Base-by-base conservation (phyloP, 1,139 yeast species). In the Magnusiomyces tetraspermus region DNA sequence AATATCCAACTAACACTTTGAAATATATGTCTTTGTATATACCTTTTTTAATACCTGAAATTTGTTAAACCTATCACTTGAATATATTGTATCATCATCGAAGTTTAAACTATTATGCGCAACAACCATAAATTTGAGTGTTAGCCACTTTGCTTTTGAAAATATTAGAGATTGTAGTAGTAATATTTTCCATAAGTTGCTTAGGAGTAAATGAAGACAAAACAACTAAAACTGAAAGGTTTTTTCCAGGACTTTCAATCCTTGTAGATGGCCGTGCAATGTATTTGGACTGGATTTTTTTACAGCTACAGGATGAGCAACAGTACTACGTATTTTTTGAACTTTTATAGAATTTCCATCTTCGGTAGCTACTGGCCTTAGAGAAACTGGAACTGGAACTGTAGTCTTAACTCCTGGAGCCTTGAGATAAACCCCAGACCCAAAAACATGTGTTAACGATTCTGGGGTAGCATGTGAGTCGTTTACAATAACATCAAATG, bases 221-320 rank as follows among this genome's bases (percentile, higher is more conserved):
- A 6, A 66, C 67, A 19, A 63, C 57, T 26, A 57, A 54, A 10
- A 63, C 51, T 2, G 65, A 61, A 28, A 63, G 53, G 46, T 60
- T 58, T 5, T 62, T 63, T n/a, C 66, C 61, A 8, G 63, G 63
- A 2, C 58, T 56, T 8, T 61, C 46, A 8, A 59, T 59, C 50
- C 62, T 53, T 2, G 59, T 53, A 15, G 62, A 55, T 41, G 61
- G 56, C 36, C 59, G 58, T 36, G 61, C 59, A 42, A 61, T 57
- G 44, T 55, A 55, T 38, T 60, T 59, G 46, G 61, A 55, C 48
- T 63, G 67, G 30, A 50, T n/a, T n/a, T 54, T 37, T 54, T 54
- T 2, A 63, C 57, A 13, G 54, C 52, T 17, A 52, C 49, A 1
- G 66, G 58, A 41, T 63, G 50, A 1, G 54, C 65, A 15, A 62